Base-by-base conservation (phyloP, 208 protist species). In the Porcisia hertigi region DNA sequence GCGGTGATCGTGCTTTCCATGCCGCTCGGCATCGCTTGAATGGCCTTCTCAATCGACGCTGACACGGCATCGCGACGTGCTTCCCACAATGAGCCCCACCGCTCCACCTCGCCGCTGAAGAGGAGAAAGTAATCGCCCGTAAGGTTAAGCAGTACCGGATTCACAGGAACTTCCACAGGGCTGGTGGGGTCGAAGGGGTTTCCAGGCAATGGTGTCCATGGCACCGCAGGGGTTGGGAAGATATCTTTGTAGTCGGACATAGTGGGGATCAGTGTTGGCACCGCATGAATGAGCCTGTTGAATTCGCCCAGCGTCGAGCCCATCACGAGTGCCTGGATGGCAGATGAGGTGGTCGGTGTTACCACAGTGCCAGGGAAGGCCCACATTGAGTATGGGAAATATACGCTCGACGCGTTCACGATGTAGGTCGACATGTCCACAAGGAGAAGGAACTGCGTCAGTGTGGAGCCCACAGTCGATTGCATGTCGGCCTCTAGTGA, bases 351-450 rank as follows among this genome's bases (percentile, higher is more conserved):
- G 39, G 36, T 34, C 4, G 71, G 71, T 3, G 34, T 39, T 63
- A 55, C 36, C 25, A n/a, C n/a, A 8, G n/a, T 62, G 39, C 45
- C 49, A 25, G 73, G 74, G n/a, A 69, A 75, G 3, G 75, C 34
- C 70, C 74, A 84, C 25, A 79, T 67, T 3, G 47, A 34, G 74
- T 75, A 83, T 3, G n/a, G 9, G 25, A 69, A 8, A 53, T 79
- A 83, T n/a, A 52, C 41, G 25, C 65, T 64, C 7, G 80, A 80
- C 16, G 75, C 80, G 63, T 79, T 80, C 57, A 73, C 75, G 8
- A 64, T 14, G 30, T 34, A 36, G 3, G 43, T 53, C 1, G 18
- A 2, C 34, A 45, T 45, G 0, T 62, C 73, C 6, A 36, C 20
- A 47, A 70, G 60, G 7, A 71, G n/a, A 3, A 82, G 54, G 52